Base-by-base conservation (phyloP, 495 filamentous ascomycete genomes). In the Pyronema domesticum region DNA sequence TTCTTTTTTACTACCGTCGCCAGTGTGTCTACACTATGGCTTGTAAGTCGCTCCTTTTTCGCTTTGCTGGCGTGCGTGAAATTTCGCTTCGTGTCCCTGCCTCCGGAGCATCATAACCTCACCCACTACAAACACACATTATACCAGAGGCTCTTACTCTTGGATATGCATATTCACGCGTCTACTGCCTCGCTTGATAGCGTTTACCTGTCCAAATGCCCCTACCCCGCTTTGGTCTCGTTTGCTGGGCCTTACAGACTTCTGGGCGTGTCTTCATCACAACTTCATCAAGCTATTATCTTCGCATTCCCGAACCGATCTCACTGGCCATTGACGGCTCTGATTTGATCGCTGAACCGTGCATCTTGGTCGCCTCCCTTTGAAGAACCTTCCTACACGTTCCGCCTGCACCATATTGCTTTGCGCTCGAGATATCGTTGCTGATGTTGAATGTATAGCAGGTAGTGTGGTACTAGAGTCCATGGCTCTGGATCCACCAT, bases 271-370 rank as follows among this genome's bases (percentile, higher is more conserved):
- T 18, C n/a, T 47, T 64, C 62, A 58, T 64, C 47, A 60, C 11
- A 19, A 34, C 37, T 11, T 53, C 57, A 58, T 58, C 58, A 53
- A 56, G 52, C 35, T 53, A 43, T 40, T 3, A 10, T 53, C 56
- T 47, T 54, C 58, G 62, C 62, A 64, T 64, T 55, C 62, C 62
- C 62, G 62, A 64, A 64, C 45, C 34, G 37, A 53, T 55, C 33
- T 55, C 35, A 19, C 35, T 13, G 39, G 44, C 50, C 49, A 37
- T 58, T 51, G 51, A 55, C 37, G 47, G 30, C 54, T 36, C 48
- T 53, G 50, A 57, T 64, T 37, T 34, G 14, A 33, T 58, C 37
- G 46, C 57, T 51, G 39, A 58, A 46, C 46, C 55, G 33, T 53
- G 51, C 14, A 40, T 60, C 56, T 51, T 48, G 39, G 58, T 64